These are phyloP conservation scores for Rutstroemia sp. DNA, from an alignment of 2,329 filamentous ascomycete species.

Conservation along the genomic window DNA sequence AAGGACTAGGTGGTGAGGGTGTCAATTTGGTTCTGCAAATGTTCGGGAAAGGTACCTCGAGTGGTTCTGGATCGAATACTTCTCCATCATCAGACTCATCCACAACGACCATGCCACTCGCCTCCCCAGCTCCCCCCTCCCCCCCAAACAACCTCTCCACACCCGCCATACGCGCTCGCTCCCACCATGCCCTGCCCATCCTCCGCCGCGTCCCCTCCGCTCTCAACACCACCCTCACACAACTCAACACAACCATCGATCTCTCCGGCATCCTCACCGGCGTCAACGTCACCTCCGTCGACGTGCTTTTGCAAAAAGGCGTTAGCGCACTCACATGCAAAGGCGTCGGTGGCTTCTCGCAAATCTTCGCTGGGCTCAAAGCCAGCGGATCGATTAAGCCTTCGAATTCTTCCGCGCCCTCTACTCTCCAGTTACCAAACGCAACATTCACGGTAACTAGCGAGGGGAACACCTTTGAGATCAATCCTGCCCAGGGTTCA, in stretches of 20 bases:
- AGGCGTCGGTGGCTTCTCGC: background rate
- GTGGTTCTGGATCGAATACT: background rate
- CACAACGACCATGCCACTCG: background rate
- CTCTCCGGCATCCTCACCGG: background rate
- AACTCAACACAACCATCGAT: background rate
- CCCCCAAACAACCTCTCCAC: background rate
- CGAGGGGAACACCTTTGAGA: background rate
- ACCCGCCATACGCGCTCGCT: background rate
- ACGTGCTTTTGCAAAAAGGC: background rate
- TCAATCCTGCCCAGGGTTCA: background rate
- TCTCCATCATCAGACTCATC: background rate
- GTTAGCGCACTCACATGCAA: background rate
- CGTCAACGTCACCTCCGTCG: slow-evolving; percentile 1
- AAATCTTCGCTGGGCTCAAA: background rate
- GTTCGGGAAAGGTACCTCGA: background rate
- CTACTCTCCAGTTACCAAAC: background rate
- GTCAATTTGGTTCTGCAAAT: background rate
- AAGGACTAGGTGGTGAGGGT: slow-evolving; percentile 2
- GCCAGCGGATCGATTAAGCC: background rate
- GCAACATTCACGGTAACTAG: background rate
- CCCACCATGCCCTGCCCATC: background rate
- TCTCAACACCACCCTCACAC: background rate
- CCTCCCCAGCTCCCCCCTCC: background rate
- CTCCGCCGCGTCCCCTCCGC: background rate
- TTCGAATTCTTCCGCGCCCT: background rate